phyloP scores from a whole-genome alignment of 1,284 basidiomycete genomes.

The Naganishia liquefaciens region DNA sequence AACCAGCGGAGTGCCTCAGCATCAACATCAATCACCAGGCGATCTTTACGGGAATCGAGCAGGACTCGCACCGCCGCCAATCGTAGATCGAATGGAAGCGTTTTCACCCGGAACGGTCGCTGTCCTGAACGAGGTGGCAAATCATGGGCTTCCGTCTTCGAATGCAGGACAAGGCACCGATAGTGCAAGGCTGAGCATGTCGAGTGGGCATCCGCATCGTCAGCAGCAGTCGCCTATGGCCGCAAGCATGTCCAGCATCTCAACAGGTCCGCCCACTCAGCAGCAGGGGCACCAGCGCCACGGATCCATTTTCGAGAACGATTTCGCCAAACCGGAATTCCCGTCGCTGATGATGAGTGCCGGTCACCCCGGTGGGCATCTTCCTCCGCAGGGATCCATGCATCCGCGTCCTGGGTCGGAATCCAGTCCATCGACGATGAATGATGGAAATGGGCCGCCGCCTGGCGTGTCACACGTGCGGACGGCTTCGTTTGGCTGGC shows the following conservation, averaged over 20 bases:
- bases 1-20: not conserved
- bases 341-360: slow-evolving; percentile 10
- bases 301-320: slow-evolving; percentile 9
- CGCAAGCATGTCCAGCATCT: slow-evolving; percentile 19
- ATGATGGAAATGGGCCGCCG: slow-evolving; percentile 10
- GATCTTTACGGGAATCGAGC: not conserved
- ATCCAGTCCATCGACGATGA: slow-evolving; percentile 25
- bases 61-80: slow-evolving; percentile 7
- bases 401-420: slow-evolving; percentile 10
- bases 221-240: slow-evolving; percentile 25
- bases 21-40: not conserved
- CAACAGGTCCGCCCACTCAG: slow-evolving; percentile 4
- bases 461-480: slow-evolving; percentile 18
- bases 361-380: not conserved
- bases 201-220: slow-evolving; percentile 1
- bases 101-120: slow-evolving; percentile 30
- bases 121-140: slow-evolving; percentile 25
- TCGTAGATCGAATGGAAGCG: slow-evolving; percentile 22
- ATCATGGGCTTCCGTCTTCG: slow-evolving; percentile 5
- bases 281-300: slow-evolving; percentile 3
- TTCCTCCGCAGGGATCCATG: slow-evolving; percentile 2
- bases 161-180: not conserved
- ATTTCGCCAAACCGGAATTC: slow-evolving; percentile 24
- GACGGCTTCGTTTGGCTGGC: slow-evolving; percentile 25
- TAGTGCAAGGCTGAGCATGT: not conserved